Evolutionary conservation across 371 early-diverging fungal genomes (phyloP), one percentile per base, ranked within the genome.

Genomic region (Actinomucor elegans): DNA sequence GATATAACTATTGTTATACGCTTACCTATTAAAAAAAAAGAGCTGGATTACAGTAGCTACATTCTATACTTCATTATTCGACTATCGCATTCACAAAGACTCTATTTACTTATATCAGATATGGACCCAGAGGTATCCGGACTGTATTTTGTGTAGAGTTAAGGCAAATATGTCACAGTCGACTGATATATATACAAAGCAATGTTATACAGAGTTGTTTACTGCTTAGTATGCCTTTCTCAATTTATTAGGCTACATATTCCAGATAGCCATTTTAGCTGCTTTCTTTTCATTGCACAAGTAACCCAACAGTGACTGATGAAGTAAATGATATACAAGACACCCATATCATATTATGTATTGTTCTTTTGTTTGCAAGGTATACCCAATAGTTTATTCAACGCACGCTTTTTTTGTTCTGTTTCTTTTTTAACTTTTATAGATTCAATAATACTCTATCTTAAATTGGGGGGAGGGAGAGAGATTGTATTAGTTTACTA

Each of bases 401-500:
- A n/a, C n/a, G n/a, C n/a, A n/a, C n/a, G n/a, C n/a, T n/a, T n/a
- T n/a, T n/a, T n/a, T n/a, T n/a, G n/a, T n/a, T n/a, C n/a, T n/a
- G 18, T 33, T 24, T 12, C 10, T 26, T 11, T 9, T 40, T 26
- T 34, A 38, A 27, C 15, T 21, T 23, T 14, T 31, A 15, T 31
- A 66, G 92, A 23, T 92, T 90, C 48, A 74, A 81, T 34, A 65
- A 84, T 57, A 75, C 80, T 47, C 79, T 87, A 6, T 91, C 92
- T 2, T 79, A 82, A 49, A 74, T 87, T 2, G 84, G 79, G 12
- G 85, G 86, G 86, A 3, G 84, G 79, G 12, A 85, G 86, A 6
- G 93, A 92, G 0, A 72, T 91, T 35, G 81, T 83, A 1, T 64
- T 92, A 18, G 92, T 86, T 1, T 87, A 87, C 44, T 87, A 86